A percentile compares a stretch with the other conserved stretches of the same genome.
phyloP scores from a whole-genome alignment of 2,329 filamentous ascomycete species.

The Claviceps maximensis region DNA sequence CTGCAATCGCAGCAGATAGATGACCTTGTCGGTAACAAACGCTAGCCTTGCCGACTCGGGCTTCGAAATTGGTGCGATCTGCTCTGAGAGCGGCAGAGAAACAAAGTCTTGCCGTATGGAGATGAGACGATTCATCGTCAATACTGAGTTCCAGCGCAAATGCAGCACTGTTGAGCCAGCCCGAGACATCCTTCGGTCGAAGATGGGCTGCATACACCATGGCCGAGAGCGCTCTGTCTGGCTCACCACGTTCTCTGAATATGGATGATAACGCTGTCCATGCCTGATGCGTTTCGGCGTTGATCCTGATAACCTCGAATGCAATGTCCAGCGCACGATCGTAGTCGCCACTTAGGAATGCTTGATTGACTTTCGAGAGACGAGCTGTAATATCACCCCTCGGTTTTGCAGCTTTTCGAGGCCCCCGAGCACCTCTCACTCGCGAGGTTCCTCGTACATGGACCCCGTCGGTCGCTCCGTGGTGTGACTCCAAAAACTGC shows the following conservation, averaged over 20 bases:
- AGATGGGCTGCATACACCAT: conserved; percentile 50
- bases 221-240: conserved; percentile 43
- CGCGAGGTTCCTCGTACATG: conserved; percentile 11
- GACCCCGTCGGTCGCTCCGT: conserved; percentile 13
- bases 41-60: conserved; percentile 45
- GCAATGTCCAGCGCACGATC: conserved; percentile 44
- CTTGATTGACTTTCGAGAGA: conserved; percentile 52
- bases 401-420: conserved; percentile 51
- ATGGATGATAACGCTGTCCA: conserved; percentile 51
- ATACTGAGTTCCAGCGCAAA: conserved; percentile 39
- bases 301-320: conserved; percentile 53
- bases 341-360: conserved; percentile 50
- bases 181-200: conserved; percentile 43
- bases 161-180: conserved; percentile 46
- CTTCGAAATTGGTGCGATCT: conserved; percentile 42
- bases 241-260: conserved; percentile 45
- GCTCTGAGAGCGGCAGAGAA: conserved; percentile 47
- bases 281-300: conserved; percentile 52
- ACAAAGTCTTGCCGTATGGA: conserved; percentile 43
- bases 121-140: conserved; percentile 32
- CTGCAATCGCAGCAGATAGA: conserved; percentile 37
- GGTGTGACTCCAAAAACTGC: conserved; percentile 26
- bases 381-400: conserved; percentile 58
- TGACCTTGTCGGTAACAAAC: conserved; percentile 44
- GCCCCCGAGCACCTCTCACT: conserved; percentile 26